Evolutionary conservation across 345 rosid species (phyloP).

Genomic region (Schrenkiella parvula): DNA sequence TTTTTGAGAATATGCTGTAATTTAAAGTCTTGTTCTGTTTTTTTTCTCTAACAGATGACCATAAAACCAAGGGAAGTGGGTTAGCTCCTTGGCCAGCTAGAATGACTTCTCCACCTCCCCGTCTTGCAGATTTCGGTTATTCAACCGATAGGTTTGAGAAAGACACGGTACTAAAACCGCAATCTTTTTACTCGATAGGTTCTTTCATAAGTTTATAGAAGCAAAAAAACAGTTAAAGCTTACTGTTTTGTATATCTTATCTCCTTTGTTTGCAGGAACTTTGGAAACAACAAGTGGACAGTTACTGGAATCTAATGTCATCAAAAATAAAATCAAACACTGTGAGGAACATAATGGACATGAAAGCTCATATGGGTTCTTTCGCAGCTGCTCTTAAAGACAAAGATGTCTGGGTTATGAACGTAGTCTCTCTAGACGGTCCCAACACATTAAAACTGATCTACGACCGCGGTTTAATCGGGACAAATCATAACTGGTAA

Average conservation of each 20-base stretch:
- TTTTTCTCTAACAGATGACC: conserved; percentile 51
- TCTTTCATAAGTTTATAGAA: neutral
- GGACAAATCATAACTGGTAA: conserved; percentile 82
- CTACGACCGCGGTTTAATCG: conserved; percentile 86
- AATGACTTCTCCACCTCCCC: conserved; percentile 73
- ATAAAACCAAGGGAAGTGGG: conserved; percentile 73
- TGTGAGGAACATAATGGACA: conserved; percentile 92
- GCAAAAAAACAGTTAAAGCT: neutral
- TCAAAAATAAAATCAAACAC: conserved; percentile 65
- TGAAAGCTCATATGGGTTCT: conserved; percentile 92
- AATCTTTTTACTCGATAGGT: neutral
- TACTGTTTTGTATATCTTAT: neutral
- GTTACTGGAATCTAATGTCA: conserved; percentile 76
- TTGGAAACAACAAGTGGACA: conserved; percentile 72
- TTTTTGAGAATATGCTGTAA: neutral
- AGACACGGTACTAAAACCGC: conserved; percentile 54
- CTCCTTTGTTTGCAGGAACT: conserved; percentile 45
- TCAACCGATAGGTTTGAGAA: conserved; percentile 72
- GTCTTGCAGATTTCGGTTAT: conserved; percentile 91
- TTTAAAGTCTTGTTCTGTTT: conserved; percentile 7
- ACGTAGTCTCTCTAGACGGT: conserved; percentile 71
- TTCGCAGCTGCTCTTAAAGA: conserved; percentile 85
- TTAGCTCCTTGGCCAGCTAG: conserved; percentile 99
- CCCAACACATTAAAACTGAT: conserved; percentile 79
- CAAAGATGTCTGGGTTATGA: conserved; percentile 95